phyloP scores from a whole-genome alignment of 306 rosid genomes.

The Biancaea sappan region DNA sequence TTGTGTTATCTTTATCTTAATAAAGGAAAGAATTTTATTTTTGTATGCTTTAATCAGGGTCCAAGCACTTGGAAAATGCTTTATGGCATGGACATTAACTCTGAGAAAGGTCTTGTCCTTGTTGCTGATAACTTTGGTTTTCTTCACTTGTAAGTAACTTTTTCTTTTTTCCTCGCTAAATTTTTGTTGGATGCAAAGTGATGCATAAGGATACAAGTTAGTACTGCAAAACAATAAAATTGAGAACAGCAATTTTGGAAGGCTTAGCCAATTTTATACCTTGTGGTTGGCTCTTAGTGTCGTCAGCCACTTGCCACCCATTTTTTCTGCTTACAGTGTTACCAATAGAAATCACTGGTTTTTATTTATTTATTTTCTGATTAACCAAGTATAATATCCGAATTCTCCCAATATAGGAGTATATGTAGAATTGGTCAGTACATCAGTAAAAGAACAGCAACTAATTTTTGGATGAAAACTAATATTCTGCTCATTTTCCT shows the following conservation, averaged over 20 bases:
- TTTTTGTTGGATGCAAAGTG: neutral
- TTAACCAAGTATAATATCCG: too few species aligned
- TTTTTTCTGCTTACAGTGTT: neutral
- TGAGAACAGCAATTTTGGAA: neutral
- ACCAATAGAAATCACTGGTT: too few species aligned
- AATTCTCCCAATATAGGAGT: too few species aligned
- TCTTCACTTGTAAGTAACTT: constrained; percentile 67
- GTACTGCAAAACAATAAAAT: neutral
- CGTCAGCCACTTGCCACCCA: neutral
- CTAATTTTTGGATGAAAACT: neutral
- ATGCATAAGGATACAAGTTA: neutral
- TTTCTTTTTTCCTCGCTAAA: neutral
- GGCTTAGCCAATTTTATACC: neutral
- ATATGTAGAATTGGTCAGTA: too few species aligned
- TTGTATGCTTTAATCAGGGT: constrained; percentile 57
- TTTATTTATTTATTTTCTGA: too few species aligned
- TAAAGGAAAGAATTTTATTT: constrained; percentile 2
- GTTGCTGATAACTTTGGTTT: constrained; percentile 88
- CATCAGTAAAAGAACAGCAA: too few species aligned
- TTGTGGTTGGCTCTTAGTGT: neutral
- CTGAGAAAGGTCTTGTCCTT: constrained; percentile 70
- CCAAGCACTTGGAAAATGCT: constrained; percentile 80
- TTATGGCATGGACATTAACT: constrained; percentile 94
- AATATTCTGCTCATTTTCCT: constrained; percentile 1
- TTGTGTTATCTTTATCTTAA: constrained; percentile 1